These are phyloP conservation scores for Solanum appendiculatum DNA, from an alignment of 257 asterid species.

Conservation along the genomic window DNA sequence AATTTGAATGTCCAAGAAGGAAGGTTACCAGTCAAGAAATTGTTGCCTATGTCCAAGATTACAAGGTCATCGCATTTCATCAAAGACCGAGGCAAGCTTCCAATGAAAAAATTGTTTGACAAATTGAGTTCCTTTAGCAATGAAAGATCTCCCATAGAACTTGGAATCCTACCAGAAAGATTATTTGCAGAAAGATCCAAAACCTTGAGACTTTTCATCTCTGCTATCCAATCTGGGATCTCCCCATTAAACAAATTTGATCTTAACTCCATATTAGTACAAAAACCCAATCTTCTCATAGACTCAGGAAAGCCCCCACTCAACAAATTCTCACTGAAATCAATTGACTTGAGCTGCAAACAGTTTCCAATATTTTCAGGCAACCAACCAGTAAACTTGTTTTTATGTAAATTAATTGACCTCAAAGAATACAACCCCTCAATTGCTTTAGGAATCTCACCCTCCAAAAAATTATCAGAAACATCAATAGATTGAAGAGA, in stretches of 20 bases:
- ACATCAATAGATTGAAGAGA: slow-evolving; percentile 51
- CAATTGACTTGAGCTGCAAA: slow-evolving; percentile 34
- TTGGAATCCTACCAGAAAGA: slow-evolving; percentile 48
- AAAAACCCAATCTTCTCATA: slow-evolving; percentile 37
- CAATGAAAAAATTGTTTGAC: slow-evolving; percentile 42
- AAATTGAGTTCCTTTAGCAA: slow-evolving; percentile 43
- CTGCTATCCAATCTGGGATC: slow-evolving; percentile 73
- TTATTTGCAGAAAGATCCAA: slow-evolving; percentile 56
- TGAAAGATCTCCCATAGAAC: slow-evolving; percentile 37
- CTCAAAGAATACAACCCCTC: slow-evolving; percentile 35
- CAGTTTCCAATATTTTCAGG: slow-evolving; percentile 66
- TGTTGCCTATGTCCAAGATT: slow-evolving; percentile 41
- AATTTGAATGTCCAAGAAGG: slow-evolving; percentile 61
- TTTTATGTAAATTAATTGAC: slow-evolving; percentile 34
- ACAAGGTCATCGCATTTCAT: slow-evolving; percentile 39
- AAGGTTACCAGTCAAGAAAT: slow-evolving; percentile 46
- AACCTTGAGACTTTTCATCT: slow-evolving; percentile 50
- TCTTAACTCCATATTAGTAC: slow-evolving; percentile 39
- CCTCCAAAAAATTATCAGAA: slow-evolving; percentile 56
- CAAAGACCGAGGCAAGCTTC: slow-evolving; percentile 60
- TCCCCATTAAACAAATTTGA: slow-evolving; percentile 44
- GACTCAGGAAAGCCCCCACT: slow-evolving; percentile 55
- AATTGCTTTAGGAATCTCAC: slow-evolving; percentile 53
- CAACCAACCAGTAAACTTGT: slow-evolving; percentile 45
- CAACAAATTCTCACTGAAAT: slow-evolving; percentile 45